A percentile compares a stretch with the other conserved stretches of the same genome.
phyloP scores from a whole-genome alignment of 2,329 filamentous ascomycete genomes.

The Ceratocystis cubensis region DNA sequence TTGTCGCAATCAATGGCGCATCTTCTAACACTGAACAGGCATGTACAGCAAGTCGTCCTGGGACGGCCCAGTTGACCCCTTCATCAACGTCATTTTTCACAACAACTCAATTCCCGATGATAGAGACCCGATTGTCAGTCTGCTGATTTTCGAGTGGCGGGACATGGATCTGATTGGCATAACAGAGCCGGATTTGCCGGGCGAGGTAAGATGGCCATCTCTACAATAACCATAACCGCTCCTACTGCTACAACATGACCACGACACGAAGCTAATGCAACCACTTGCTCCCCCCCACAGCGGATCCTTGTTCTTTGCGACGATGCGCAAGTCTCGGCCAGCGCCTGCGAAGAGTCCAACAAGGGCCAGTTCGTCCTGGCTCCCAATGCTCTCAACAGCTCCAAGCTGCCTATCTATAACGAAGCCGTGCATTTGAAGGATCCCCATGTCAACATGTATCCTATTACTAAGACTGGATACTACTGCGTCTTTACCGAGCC shows the following conservation, averaged over 20 bases:
- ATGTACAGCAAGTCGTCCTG: conserved; percentile 89
- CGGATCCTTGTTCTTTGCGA: conserved; percentile 55
- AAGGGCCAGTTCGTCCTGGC: conserved; percentile 75
- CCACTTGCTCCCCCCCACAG: conserved; percentile 13
- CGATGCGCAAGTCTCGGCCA: conserved; percentile 51
- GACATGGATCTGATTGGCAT: conserved; percentile 71
- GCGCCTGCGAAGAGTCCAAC: conserved; percentile 63
- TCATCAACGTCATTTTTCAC: conserved; percentile 73
- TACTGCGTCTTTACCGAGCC: conserved; percentile 79
- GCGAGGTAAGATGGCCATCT: conserved; percentile 35
- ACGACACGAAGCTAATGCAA: conserved; percentile 31
- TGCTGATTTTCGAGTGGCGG: conserved; percentile 89
- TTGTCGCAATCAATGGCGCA: conserved; percentile 20
- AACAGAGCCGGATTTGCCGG: conserved; percentile 40
- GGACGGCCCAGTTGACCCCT: conserved; percentile 79
- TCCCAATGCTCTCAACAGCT: conserved; percentile 58
- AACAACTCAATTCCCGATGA: conserved; percentile 42
- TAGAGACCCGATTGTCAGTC: conserved; percentile 62
- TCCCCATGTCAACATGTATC: conserved; percentile 63
- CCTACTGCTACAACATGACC: not conserved
- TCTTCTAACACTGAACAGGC: conserved; percentile 37
- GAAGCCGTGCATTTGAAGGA: conserved; percentile 71
- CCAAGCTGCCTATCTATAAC: conserved; percentile 61
- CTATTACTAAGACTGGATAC: conserved; percentile 81
- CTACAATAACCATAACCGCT: conserved; percentile 8